Percentiles rank a stretch among this genome's conserved stretches.
Conservation (phyloP, 1,284 basidiomycete genomes). For the Takashimella tepidaria region DNA sequence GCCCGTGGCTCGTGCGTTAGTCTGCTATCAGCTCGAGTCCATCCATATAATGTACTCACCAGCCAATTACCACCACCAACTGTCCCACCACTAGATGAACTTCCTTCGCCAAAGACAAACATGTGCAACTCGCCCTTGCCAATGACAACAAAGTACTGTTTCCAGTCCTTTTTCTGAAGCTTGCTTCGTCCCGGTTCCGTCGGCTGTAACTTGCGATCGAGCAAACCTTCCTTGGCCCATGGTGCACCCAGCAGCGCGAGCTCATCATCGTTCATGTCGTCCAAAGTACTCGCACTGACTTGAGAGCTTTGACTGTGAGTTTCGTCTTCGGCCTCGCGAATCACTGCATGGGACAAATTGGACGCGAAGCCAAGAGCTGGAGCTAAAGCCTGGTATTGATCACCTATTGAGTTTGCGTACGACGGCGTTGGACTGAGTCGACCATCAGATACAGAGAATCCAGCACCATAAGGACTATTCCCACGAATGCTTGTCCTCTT, state of each 20-base stretch:
- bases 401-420: constrained; percentile 75
- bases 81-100: constrained; percentile 51
- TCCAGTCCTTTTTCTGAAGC: constrained; percentile 79
- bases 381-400: constrained; percentile 52
- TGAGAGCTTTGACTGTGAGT: constrained; percentile 60
- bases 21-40: constrained; percentile 8
- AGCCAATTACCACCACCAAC: constrained; percentile 98
- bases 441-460: constrained; percentile 57
- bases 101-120: constrained; percentile 78
- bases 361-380: constrained; percentile 90
- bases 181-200: constrained; percentile 61
- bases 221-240: constrained; percentile 97
- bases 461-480: constrained; percentile 30
- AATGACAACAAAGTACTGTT: constrained; percentile 92
- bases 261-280: constrained; percentile 78
- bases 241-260: constrained; percentile 89
- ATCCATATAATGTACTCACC: constrained; percentile 52
- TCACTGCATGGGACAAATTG: constrained; percentile 92
- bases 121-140: constrained; percentile 88
- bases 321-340: constrained; percentile 91
- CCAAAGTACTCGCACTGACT: constrained; percentile 53
- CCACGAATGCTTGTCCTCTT: constrained; percentile 87
- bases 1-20: constrained; percentile 75
- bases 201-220: constrained; percentile 91
- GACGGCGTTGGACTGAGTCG: constrained; percentile 82